Evolutionary conservation across 306 rosid genomes (phyloP).

Genomic region (Pyrus bretschneideri): DNA sequence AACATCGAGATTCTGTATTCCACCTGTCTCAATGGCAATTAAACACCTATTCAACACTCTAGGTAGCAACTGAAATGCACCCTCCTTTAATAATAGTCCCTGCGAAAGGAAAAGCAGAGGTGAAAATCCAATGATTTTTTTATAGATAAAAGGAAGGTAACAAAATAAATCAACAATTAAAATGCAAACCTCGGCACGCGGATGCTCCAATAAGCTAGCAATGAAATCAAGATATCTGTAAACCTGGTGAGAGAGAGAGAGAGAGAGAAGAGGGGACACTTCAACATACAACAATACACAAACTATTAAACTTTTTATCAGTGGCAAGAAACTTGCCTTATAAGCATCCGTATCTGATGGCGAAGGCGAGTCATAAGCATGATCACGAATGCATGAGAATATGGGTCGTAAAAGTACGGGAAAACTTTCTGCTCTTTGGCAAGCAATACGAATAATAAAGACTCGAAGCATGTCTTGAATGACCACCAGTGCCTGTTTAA

Average conservation of each 20-base stretch:
- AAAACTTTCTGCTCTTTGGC: conserved; percentile 51
- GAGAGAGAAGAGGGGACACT: background rate
- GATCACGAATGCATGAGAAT: conserved; percentile 49
- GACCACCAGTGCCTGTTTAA: conserved; percentile 64
- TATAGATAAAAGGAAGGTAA: background rate
- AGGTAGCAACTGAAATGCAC: conserved; percentile 45
- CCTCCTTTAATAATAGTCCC: conserved; percentile 63
- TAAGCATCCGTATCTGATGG: conserved; percentile 62
- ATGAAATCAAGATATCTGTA: conserved; percentile 87
- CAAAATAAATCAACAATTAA: conserved; percentile 6
- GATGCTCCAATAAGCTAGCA: conserved; percentile 85
- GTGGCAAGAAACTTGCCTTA: conserved; percentile 43
- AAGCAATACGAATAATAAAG: conserved; percentile 62
- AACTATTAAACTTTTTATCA: conserved; percentile 6
- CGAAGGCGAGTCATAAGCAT: conserved; percentile 43
- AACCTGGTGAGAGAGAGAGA: conserved; percentile 36
- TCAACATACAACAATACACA: conserved; percentile 3
- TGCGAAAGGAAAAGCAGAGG: conserved; percentile 26
- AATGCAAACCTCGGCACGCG: conserved; percentile 65
- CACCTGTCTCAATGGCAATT: conserved; percentile 40
- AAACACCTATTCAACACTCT: conserved; percentile 61
- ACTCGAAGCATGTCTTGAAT: conserved; percentile 91
- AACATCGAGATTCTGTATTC: conserved; percentile 40
- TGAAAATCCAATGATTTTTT: conserved; percentile 2
- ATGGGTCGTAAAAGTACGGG: conserved; percentile 59